Evolutionary conservation across 306 rosid genomes (phyloP).

Genomic region (Myrica gale): DNA sequence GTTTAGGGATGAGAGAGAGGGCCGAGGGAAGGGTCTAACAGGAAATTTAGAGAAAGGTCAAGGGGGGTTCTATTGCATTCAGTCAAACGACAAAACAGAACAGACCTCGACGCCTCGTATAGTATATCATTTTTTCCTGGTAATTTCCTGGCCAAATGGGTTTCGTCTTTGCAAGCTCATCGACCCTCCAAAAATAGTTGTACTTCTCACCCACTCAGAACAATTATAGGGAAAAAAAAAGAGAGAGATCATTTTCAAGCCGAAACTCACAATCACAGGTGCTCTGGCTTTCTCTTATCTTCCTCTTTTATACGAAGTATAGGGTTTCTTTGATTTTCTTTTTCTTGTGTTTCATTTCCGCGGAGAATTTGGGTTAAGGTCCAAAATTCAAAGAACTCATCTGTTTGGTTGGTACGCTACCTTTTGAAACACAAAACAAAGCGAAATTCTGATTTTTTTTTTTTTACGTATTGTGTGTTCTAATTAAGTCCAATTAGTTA

Average conservation of each 20-base stretch:
- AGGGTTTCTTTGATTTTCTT: slow-evolving; percentile 14
- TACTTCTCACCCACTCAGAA: slow-evolving; percentile 12
- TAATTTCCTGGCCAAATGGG: neutral
- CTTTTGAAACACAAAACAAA: neutral
- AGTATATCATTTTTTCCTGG: neutral
- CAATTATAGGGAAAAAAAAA: neutral
- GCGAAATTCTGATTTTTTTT: neutral
- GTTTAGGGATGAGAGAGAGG: too few relatives aligned
- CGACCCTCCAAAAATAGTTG: slow-evolving; percentile 30
- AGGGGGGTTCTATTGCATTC: too few relatives aligned
- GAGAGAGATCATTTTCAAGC: neutral
- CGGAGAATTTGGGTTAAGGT: slow-evolving; percentile 6
- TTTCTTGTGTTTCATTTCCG: neutral
- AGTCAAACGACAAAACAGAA: neutral
- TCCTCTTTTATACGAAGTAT: slow-evolving; percentile 17
- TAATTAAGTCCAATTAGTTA: neutral
- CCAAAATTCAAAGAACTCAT: slow-evolving; percentile 7
- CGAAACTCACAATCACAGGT: slow-evolving; percentile 47
- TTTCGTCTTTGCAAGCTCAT: slow-evolving; percentile 33
- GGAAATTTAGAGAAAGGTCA: too few relatives aligned
- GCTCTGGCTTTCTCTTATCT: slow-evolving; percentile 12
- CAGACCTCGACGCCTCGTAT: neutral
- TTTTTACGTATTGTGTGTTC: neutral
- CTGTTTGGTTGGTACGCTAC: neutral
- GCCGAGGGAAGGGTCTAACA: too few relatives aligned